Base-by-base conservation (phyloP, 2,329 filamentous ascomycete species). In the Lasiodiplodia theobromae region DNA sequence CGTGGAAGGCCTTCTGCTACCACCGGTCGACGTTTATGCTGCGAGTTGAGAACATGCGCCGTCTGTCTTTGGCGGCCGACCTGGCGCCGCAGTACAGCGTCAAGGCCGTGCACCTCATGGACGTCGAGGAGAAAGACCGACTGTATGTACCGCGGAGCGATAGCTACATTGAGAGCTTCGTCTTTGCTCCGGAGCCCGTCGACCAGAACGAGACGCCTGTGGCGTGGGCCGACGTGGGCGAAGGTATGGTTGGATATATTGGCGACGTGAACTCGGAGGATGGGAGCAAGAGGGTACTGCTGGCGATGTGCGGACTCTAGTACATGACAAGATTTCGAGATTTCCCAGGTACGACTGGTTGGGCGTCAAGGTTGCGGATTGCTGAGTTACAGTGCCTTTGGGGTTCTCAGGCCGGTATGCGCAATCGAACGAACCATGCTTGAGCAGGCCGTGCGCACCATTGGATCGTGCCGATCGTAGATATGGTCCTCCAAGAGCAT, bases 221-320 rank as follows among this genome's bases (percentile, higher is more conserved):
- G 18, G 56, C 56, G 14, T 31, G 56, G 56, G 37, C 38, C 4
- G 37, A 47, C 23, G 37, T 47, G 21, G 37, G 38, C 3, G 57
- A 60, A 12, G 57, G 57, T 23, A 44, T 25, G 57, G 57, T 47
- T 3, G 57, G 57, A 2, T 47, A 60, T 31, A 23, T 60, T 12
- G 57, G 37, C n/a, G 21, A 47, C 21, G 16, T 60, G 5, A 47
- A 60, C 38, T 7, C 10, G 2, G 57, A 47, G 16, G 14, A n/a
- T 7, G 37, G 14, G 16, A 28, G 57, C 38, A 21, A 28, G 12
- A 38, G 6, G 21, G 38, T 47, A 6, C 7, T 60, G 37, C 57
- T 60, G 23, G 37, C 56, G 10, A 60, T 47, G 37, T 60, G 56
- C 21, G 57, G 37, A 4, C 21, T 60, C 25, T 60, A n/a, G 53